Evolutionary conservation across 345 rosid genomes (phyloP).

Genomic region (Gossypium turneri): DNA sequence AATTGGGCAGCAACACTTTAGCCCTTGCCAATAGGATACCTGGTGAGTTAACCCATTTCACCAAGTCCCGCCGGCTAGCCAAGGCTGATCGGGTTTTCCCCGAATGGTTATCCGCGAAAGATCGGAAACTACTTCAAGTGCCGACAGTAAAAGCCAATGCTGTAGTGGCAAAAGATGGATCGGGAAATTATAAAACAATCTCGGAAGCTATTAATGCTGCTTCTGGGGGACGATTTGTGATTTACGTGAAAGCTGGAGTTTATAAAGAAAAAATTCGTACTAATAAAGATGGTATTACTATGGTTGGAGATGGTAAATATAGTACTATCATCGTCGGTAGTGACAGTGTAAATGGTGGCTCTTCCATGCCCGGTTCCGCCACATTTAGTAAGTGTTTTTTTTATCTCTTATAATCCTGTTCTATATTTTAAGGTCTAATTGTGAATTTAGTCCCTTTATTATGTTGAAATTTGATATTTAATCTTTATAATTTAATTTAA

Average conservation of each 20-base stretch:
- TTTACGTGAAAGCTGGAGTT: slow-evolving; percentile 73
- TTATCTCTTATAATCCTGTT: not conserved
- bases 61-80: not conserved
- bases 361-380: slow-evolving; percentile 57
- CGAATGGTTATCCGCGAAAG: slow-evolving; percentile 47
- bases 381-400: slow-evolving; percentile 53
- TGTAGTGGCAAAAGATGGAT: slow-evolving; percentile 79
- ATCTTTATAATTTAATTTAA: too few relatives aligned
- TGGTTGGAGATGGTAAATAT: slow-evolving; percentile 86
- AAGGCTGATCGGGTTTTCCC: slow-evolving; percentile 34
- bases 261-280: slow-evolving; percentile 64
- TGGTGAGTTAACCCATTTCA: not conserved
- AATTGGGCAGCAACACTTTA: slow-evolving; percentile 53
- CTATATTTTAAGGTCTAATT: not conserved
- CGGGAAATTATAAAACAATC: slow-evolving; percentile 59
- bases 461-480: not conserved
- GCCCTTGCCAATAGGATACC: slow-evolving; percentile 43
- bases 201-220: slow-evolving; percentile 66
- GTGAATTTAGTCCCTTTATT: not conserved
- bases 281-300: slow-evolving; percentile 51
- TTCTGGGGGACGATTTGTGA: slow-evolving; percentile 55
- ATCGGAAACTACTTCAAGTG: slow-evolving; percentile 43
- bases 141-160: slow-evolving; percentile 35
- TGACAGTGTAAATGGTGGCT: slow-evolving; percentile 51
- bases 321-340: slow-evolving; percentile 48